Conservation (phyloP, 1,284 basidiomycete genomes). For the Coriolopsis trogii region DNA sequence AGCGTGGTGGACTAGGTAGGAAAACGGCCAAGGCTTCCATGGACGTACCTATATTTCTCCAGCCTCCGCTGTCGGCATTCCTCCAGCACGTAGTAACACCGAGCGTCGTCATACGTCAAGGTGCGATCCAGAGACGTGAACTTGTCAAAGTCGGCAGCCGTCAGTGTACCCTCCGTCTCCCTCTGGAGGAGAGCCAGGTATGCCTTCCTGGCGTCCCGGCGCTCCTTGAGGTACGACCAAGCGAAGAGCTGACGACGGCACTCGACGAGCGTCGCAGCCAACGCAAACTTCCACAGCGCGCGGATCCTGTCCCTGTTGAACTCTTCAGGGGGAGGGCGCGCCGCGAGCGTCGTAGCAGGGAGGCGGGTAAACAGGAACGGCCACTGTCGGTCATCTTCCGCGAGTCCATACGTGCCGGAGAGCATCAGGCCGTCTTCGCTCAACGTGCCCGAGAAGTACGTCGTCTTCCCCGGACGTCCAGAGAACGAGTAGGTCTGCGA, state of each 20-base stretch:
- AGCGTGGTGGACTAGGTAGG: background rate
- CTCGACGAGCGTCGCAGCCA: conserved; percentile 2
- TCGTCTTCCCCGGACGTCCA: background rate
- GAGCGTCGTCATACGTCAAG: conserved; percentile 4
- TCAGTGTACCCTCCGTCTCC: background rate
- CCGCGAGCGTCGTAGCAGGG: background rate
- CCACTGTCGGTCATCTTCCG: background rate
- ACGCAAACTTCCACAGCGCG: conserved; percentile 13
- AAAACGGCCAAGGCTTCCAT: background rate
- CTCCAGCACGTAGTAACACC: conserved; percentile 3
- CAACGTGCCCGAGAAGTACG: conserved; percentile 9
- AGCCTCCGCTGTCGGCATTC: background rate
- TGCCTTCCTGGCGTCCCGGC: background rate
- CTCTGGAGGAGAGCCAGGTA: background rate
- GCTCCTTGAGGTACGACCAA: background rate
- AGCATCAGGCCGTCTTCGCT: conserved; percentile 11
- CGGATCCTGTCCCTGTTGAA: background rate
- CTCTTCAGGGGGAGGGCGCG: conserved; percentile 1
- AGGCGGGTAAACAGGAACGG: conserved; percentile 1
- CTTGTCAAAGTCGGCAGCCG: background rate
- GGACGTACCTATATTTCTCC: background rate
- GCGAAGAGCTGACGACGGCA: background rate
- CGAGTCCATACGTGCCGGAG: conserved; percentile 10
- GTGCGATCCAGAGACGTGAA: background rate
- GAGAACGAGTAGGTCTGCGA: background rate